Conservation (phyloP, 352 stramenopile species). For the Peronospora farinosa region DNA sequence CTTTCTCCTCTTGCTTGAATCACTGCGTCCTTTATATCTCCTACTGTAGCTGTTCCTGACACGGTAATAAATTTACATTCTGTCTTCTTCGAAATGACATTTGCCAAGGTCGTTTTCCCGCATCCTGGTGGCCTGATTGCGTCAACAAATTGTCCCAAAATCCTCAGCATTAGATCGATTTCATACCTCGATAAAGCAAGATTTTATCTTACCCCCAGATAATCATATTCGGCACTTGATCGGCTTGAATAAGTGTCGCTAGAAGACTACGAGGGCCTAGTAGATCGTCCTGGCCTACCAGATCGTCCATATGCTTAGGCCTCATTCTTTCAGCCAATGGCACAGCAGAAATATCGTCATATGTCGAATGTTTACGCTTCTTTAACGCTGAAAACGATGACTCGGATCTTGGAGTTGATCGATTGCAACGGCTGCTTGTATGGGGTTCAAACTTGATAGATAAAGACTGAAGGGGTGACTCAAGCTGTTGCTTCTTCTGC, state of each 20-base stretch:
- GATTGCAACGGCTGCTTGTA: conserved; percentile 15
- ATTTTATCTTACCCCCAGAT: conserved; percentile 52
- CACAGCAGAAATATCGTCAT: conserved; percentile 21
- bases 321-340: conserved; percentile 77
- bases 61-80: conserved; percentile 65
- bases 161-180: conserved; percentile 8
- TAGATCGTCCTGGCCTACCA: conserved; percentile 56
- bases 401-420: conserved; percentile 14
- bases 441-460: no score
- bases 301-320: conserved; percentile 53
- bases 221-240: conserved; percentile 82
- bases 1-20: conserved; percentile 62
- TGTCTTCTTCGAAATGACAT: conserved; percentile 65
- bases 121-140: conserved; percentile 51
- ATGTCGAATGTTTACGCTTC: conserved; percentile 43
- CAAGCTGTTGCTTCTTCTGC: no score
- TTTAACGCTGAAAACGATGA: conserved; percentile 24
- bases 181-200: not conserved
- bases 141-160: no score
- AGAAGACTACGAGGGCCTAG: conserved; percentile 56
- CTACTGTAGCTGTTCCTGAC: conserved; percentile 65
- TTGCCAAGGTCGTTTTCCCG: conserved; percentile 81
- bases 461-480: no score
- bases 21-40: conserved; percentile 69
- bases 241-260: conserved; percentile 49